Evolutionary conservation across 1,139 yeast species (phyloP).

Genomic region (Geotrichum klebahnii): DNA sequence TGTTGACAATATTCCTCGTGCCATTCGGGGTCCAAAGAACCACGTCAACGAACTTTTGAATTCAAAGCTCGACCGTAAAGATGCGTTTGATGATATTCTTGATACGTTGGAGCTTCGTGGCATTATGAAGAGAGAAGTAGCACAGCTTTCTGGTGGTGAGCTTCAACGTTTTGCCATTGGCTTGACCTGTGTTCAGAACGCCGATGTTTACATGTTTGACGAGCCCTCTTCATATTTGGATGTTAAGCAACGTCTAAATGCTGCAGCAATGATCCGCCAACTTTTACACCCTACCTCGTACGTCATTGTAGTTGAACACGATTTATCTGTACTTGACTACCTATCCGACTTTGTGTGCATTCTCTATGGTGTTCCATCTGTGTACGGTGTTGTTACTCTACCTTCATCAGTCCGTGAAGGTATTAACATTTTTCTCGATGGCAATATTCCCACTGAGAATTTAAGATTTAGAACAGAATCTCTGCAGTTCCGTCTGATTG

Average conservation of each 20-base stretch:
- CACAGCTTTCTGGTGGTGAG: conserved; percentile 94
- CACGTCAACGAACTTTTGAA: conserved; percentile 81
- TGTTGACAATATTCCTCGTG: conserved; percentile 94
- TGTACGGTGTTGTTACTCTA: conserved; percentile 94
- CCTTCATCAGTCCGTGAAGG: conserved; percentile 98
- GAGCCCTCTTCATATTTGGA: conserved; percentile 98
- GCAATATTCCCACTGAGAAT: conserved; percentile 95
- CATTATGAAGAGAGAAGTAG: conserved; percentile 78
- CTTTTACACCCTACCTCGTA: conserved; percentile 68
- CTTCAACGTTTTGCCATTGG: conserved; percentile 97
- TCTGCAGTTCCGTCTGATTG: conserved; percentile 89
- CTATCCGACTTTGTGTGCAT: conserved; percentile 95
- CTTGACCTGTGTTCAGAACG: conserved; percentile 91
- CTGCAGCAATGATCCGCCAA: conserved; percentile 89
- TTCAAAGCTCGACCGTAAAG: conserved; percentile 66
- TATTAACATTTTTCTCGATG: conserved; percentile 94
- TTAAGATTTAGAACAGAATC: conserved; percentile 95
- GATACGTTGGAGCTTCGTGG: conserved; percentile 66
- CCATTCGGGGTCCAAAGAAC: conserved; percentile 84
- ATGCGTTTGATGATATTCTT: conserved; percentile 58
- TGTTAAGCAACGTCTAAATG: conserved; percentile 97
- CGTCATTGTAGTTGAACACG: conserved; percentile 97
- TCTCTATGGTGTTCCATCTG: conserved; percentile 94
- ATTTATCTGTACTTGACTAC: conserved; percentile 92
- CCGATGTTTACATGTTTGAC: conserved; percentile 97